phyloP scores from a whole-genome alignment of 2,329 filamentous ascomycete species.

The Stagonosporopsis vannaccii region DNA sequence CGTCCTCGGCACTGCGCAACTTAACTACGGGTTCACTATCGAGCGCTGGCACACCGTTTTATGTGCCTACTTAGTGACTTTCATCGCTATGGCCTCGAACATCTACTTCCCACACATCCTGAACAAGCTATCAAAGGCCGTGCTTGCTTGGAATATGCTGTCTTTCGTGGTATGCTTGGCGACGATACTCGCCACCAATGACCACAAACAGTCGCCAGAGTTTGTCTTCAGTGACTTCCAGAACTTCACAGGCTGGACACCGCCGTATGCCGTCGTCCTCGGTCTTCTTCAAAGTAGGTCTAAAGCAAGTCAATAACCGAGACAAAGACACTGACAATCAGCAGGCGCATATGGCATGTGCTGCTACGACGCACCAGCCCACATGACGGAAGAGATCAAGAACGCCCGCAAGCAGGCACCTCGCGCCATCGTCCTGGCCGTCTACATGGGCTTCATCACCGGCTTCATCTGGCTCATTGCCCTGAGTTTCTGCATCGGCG shows the following conservation, averaged over 20 bases:
- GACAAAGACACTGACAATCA: neutral
- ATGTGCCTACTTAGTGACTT: conserved; percentile 59
- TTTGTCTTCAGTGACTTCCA: conserved; percentile 65
- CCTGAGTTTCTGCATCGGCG: conserved; percentile 52
- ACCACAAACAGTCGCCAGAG: conserved; percentile 60
- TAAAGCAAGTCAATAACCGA: neutral
- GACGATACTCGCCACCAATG: conserved; percentile 61
- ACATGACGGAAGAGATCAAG: conserved; percentile 65
- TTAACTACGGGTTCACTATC: conserved; percentile 61
- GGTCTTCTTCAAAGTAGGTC: conserved; percentile 59
- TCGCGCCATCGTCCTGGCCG: conserved; percentile 49
- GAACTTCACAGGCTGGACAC: conserved; percentile 61
- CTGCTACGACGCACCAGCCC: conserved; percentile 57
- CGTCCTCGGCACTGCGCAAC: conserved; percentile 61
- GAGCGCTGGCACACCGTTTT: conserved; percentile 65
- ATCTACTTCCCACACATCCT: conserved; percentile 60
- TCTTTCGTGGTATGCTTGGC: conserved; percentile 62
- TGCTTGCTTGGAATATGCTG: conserved; percentile 62
- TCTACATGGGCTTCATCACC: conserved; percentile 51
- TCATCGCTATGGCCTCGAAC: conserved; percentile 57
- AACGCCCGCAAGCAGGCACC: conserved; percentile 61
- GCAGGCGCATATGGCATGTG: conserved; percentile 61
- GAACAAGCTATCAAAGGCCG: conserved; percentile 59
- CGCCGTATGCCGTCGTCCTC: conserved; percentile 60
- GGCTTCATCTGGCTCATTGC: conserved; percentile 52